phyloP scores from a whole-genome alignment of 176 grass and related monocot species.

The Phoenix dactylifera region DNA sequence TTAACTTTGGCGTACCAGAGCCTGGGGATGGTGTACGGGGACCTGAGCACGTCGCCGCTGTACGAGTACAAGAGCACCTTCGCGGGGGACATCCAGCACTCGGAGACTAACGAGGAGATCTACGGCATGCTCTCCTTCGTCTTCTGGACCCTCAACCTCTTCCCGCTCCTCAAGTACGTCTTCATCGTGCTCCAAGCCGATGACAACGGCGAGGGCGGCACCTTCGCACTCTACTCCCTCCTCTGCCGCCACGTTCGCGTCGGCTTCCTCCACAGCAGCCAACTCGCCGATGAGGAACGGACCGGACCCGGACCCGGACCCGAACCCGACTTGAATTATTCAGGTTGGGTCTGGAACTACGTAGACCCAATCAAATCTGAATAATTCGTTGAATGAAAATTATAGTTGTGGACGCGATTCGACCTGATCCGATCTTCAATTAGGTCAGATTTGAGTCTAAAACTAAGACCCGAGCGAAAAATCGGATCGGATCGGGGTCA shows the following conservation, averaged over 20 bases:
- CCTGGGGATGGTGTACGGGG: slow-evolving; percentile 89
- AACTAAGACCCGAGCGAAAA: too few relatives aligned
- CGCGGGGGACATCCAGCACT: slow-evolving; percentile 96
- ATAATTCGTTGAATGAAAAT: too few relatives aligned
- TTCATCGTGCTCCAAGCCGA: slow-evolving; percentile 94
- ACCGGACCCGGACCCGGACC: too few relatives aligned
- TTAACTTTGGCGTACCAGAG: slow-evolving; percentile 89
- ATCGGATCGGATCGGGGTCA: too few relatives aligned
- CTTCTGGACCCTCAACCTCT: slow-evolving; percentile 96
- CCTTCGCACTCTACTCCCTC: slow-evolving; percentile 96
- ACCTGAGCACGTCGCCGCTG: slow-evolving; percentile 88
- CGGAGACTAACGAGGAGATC: slow-evolving; percentile 96
- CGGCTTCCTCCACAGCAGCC: slow-evolving; percentile 53
- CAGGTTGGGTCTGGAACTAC: too few relatives aligned
- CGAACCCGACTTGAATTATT: too few relatives aligned
- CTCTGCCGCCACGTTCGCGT: slow-evolving; percentile 89
- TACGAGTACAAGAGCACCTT: slow-evolving; percentile 97
- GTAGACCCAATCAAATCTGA: too few relatives aligned
- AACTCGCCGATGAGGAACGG: slow-evolving; percentile 36
- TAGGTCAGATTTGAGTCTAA: too few relatives aligned
- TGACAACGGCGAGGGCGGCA: slow-evolving; percentile 94
- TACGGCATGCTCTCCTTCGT: slow-evolving; percentile 92
- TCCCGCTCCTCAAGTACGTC: slow-evolving; percentile 95
- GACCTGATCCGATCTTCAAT: too few relatives aligned
- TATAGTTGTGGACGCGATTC: too few relatives aligned